Percentiles rank a stretch among this genome's conserved stretches.
These are phyloP conservation scores for Wickerhamomyces ciferrii DNA, from an alignment of 805 yeast genomes.

Conservation along the genomic window DNA sequence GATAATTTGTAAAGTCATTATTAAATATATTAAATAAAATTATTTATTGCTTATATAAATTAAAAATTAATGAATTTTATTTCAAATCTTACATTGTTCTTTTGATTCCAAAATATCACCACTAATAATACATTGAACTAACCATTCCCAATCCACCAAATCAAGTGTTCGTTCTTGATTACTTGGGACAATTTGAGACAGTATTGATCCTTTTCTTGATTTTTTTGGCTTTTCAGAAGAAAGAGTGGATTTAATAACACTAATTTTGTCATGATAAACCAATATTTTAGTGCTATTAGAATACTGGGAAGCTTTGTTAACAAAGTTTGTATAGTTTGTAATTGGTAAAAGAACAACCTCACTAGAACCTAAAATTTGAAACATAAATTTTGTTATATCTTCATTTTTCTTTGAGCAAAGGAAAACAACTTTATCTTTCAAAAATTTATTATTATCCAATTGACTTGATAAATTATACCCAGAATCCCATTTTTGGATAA, in stretches of 20 bases:
- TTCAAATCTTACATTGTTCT: not conserved
- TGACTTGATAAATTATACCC: slow-evolving; percentile 34
- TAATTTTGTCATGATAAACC: slow-evolving; percentile 3
- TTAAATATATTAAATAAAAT: too few species aligned
- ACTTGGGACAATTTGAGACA: not conserved
- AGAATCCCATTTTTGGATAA: slow-evolving; percentile 29
- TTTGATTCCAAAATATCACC: slow-evolving; percentile 20
- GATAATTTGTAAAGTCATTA: too few species aligned
- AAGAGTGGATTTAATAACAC: not conserved
- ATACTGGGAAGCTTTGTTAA: not conserved
- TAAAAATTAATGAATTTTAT: too few species aligned
- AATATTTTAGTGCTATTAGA: slow-evolving; percentile 12
- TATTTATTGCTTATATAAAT: too few species aligned
- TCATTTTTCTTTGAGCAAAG: slow-evolving; percentile 14
- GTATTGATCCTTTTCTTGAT: not conserved
- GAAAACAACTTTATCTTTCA: slow-evolving; percentile 15
- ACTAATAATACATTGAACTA: slow-evolving; percentile 53
- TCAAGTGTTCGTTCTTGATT: slow-evolving; percentile 11
- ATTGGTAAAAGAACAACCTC: slow-evolving; percentile 3
- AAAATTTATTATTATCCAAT: slow-evolving; percentile 29
- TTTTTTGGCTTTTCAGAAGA: not conserved
- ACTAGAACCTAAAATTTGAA: slow-evolving; percentile 40
- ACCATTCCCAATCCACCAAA: slow-evolving; percentile 59
- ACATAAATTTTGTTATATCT: slow-evolving; percentile 33
- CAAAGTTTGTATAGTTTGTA: slow-evolving; percentile 4